Evolutionary conservation across 2,329 filamentous ascomycete genomes (phyloP).

Genomic region (Aspergillus sp.): DNA sequence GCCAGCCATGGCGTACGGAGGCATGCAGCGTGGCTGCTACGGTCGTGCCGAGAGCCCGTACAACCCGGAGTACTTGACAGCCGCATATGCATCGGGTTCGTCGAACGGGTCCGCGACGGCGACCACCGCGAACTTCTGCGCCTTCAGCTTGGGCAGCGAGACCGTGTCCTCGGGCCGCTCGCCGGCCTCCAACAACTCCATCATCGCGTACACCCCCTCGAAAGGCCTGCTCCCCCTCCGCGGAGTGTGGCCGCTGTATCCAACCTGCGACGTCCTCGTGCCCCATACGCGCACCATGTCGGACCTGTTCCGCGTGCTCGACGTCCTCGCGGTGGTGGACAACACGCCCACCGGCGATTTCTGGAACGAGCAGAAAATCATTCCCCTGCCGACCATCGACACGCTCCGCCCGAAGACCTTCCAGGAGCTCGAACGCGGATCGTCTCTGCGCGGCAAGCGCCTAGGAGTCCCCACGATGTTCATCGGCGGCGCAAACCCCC

Average conservation of each 20-base stretch:
- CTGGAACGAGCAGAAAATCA: constrained; percentile 52
- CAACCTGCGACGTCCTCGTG: constrained; percentile 56
- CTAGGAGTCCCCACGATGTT: constrained; percentile 55
- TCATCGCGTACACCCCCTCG: constrained; percentile 58
- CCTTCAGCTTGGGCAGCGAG: constrained; percentile 56
- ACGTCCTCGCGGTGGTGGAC: constrained; percentile 49
- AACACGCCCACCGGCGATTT: constrained; percentile 49
- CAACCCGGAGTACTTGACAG: constrained; percentile 53
- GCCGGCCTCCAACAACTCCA: constrained; percentile 57
- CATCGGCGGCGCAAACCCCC: constrained; percentile 39
- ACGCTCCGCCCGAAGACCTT: constrained; percentile 34
- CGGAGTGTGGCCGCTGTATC: constrained; percentile 56
- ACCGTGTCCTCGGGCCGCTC: constrained; percentile 57
- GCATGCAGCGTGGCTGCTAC: constrained; percentile 58
- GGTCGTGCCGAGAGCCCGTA: constrained; percentile 59
- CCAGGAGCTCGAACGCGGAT: constrained; percentile 25
- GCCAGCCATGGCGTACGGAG: constrained; percentile 59
- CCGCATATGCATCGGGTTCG: constrained; percentile 57
- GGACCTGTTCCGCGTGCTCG: constrained; percentile 52
- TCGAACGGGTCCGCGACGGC: constrained; percentile 57
- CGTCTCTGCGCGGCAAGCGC: constrained; percentile 43
- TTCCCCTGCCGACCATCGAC: constrained; percentile 39
- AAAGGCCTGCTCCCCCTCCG: constrained; percentile 52
- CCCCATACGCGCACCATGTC: constrained; percentile 52
- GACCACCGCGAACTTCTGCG: constrained; percentile 51